phyloP scores from a whole-genome alignment of 805 yeast genomes.

The Saturnispora silvae region DNA sequence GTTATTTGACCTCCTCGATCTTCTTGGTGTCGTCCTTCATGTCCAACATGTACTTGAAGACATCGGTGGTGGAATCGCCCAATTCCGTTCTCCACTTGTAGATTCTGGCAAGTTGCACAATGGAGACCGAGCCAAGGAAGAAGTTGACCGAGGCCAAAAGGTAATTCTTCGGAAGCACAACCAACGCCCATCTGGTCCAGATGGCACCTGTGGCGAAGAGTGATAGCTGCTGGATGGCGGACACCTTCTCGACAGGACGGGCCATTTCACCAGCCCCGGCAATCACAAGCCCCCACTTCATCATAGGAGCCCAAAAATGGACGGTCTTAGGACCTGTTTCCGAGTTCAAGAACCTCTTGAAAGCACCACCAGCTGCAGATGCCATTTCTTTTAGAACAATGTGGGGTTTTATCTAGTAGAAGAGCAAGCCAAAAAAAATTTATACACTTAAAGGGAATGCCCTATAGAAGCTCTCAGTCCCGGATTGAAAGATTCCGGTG shows the following conservation, averaged over 20 bases:
- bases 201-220: slow-evolving; percentile 84
- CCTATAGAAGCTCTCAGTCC: too few species aligned
- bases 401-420: too few species aligned
- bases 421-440: too few species aligned
- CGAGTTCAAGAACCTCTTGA: slow-evolving; percentile 64
- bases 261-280: slow-evolving; percentile 83
- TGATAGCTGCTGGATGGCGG: slow-evolving; percentile 84
- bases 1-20: too few species aligned
- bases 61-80: slow-evolving; percentile 56
- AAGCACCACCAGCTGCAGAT: slow-evolving; percentile 27
- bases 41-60: slow-evolving; percentile 45
- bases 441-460: too few species aligned
- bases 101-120: slow-evolving; percentile 69
- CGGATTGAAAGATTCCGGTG: too few species aligned
- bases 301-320: slow-evolving; percentile 83
- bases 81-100: slow-evolving; percentile 46
- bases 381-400: not conserved
- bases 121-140: slow-evolving; percentile 85
- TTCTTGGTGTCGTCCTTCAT: slow-evolving; percentile 30
- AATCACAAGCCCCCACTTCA: slow-evolving; percentile 78
- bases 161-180: slow-evolving; percentile 78
- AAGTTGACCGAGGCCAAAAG: slow-evolving; percentile 88
- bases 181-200: slow-evolving; percentile 98
- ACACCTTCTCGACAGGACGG: slow-evolving; percentile 85
- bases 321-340: slow-evolving; percentile 97